These are phyloP conservation scores for Psilocybe cubensis DNA, from an alignment of 768 basidiomycete genomes.

Conservation along the genomic window DNA sequence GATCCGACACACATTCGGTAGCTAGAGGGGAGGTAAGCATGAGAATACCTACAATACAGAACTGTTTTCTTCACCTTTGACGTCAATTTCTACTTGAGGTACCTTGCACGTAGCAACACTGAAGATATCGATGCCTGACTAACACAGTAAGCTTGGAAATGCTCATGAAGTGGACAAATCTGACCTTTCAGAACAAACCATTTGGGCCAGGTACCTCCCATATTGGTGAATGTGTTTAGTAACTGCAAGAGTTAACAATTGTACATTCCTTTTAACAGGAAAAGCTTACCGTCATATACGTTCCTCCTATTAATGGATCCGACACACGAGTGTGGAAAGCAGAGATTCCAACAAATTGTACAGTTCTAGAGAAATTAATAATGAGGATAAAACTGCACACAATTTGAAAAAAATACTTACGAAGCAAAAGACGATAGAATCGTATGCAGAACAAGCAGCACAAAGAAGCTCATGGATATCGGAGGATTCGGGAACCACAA, in stretches of 20 bases:
- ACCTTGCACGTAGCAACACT: slow-evolving; percentile 85
- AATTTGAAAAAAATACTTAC: slow-evolving; percentile 48
- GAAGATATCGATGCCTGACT: slow-evolving; percentile 82
- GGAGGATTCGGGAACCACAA: slow-evolving; percentile 84
- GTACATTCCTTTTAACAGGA: neutral
- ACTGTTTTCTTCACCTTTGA: slow-evolving; percentile 47
- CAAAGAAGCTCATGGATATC: slow-evolving; percentile 76
- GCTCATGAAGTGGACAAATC: neutral
- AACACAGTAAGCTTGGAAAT: neutral
- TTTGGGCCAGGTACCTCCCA: slow-evolving; percentile 98
- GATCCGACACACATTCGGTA: slow-evolving; percentile 90
- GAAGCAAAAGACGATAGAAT: slow-evolving; percentile 83
- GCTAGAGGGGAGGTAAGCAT: slow-evolving; percentile 48
- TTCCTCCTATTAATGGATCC: slow-evolving; percentile 96
- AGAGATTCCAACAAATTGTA: slow-evolving; percentile 99
- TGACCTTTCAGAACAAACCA: slow-evolving; percentile 93
- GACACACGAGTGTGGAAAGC: slow-evolving; percentile 98
- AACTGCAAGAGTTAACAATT: slow-evolving; percentile 54
- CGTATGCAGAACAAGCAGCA: slow-evolving; percentile 79
- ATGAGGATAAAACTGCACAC: neutral
- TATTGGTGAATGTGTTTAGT: slow-evolving; percentile 93
- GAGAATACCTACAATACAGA: slow-evolving; percentile 1
- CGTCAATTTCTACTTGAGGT: slow-evolving; percentile 53
- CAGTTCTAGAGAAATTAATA: slow-evolving; percentile 60
- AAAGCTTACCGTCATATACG: slow-evolving; percentile 94